These are phyloP conservation scores for Juglanconis juglandina DNA, from an alignment of 2,329 filamentous ascomycete genomes.

Conservation along the genomic window DNA sequence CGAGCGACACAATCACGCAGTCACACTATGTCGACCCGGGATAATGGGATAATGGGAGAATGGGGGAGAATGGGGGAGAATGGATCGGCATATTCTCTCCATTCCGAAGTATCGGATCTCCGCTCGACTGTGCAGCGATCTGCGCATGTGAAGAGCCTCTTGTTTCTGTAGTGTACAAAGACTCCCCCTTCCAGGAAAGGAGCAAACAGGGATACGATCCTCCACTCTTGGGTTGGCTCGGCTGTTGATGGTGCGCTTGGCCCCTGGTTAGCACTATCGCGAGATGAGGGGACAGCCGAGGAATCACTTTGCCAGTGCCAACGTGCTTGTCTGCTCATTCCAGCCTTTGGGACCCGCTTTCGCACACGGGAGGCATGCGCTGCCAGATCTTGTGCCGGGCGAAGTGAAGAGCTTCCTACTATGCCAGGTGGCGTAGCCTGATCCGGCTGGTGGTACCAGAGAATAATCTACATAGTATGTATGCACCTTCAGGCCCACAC, in stretches of 20 bases:
- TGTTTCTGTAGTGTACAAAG: neutral
- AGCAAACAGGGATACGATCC: neutral
- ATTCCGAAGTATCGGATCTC: neutral
- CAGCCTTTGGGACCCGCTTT: too few species aligned
- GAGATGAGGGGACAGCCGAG: neutral
- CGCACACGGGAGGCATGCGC: too few species aligned
- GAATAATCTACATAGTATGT: neutral
- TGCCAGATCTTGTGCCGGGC: neutral
- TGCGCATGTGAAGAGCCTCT: neutral
- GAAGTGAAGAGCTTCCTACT: too few species aligned
- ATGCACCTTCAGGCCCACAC: too few species aligned
- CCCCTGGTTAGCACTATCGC: neutral
- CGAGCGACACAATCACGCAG: too few species aligned
- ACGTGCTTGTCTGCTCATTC: neutral
- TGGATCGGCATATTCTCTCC: neutral
- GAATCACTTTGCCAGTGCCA: neutral
- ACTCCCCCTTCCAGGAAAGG: neutral
- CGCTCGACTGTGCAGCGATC: neutral
- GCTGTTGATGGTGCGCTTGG: neutral
- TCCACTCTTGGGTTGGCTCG: neutral
- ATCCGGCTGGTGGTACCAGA: slow-evolving; percentile 3
- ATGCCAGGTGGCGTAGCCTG: neutral
- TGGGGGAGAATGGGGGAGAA: too few species aligned
- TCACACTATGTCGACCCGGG: too few species aligned
- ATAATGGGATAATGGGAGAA: neutral